A percentile compares a stretch with the other conserved stretches of the same genome.
These are phyloP conservation scores for Pichia sp. DNA, from an alignment of 1,139 yeast species.

Conservation along the genomic window DNA sequence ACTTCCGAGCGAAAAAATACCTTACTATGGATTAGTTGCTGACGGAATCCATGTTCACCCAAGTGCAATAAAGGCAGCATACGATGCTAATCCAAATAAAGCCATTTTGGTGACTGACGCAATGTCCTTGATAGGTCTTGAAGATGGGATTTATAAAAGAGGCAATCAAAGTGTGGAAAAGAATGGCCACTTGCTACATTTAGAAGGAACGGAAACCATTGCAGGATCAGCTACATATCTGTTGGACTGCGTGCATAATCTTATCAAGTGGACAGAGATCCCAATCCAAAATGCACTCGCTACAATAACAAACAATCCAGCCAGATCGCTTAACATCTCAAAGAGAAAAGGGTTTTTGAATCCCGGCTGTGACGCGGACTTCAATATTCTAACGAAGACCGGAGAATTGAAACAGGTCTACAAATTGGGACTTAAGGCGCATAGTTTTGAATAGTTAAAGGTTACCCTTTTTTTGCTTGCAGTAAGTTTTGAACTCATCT, in stretches of 20 bases:
- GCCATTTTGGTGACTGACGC: conserved; percentile 62
- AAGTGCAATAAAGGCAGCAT: conserved; percentile 50
- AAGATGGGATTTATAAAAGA: conserved; percentile 50
- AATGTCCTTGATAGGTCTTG: conserved; percentile 50
- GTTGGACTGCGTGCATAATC: conserved; percentile 50
- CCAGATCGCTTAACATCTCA: conserved; percentile 43
- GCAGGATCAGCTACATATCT: conserved; percentile 63
- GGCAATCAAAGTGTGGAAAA: conserved; percentile 47
- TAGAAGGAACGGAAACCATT: conserved; percentile 55
- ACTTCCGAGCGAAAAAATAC: conserved; percentile 33
- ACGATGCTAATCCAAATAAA: conserved; percentile 50
- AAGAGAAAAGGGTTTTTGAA: conserved; percentile 48
- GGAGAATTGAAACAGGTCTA: conserved; percentile 49
- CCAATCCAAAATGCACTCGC: conserved; percentile 52
- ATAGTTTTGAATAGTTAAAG: conserved; percentile 3
- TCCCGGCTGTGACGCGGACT: conserved; percentile 57
- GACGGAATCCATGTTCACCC: conserved; percentile 66
- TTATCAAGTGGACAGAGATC: conserved; percentile 49
- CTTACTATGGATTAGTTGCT: conserved; percentile 55
- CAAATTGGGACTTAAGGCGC: conserved; percentile 45
- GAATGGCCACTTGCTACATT: conserved; percentile 43
- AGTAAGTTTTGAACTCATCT: no score
- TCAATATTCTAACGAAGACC: conserved; percentile 43
- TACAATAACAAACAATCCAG: conserved; percentile 57
- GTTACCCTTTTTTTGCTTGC: background rate